Evolutionary conservation across 1,284 basidiomycete species (phyloP), one percentile per base, ranked within the genome.

Genomic region (Somion occarium): DNA sequence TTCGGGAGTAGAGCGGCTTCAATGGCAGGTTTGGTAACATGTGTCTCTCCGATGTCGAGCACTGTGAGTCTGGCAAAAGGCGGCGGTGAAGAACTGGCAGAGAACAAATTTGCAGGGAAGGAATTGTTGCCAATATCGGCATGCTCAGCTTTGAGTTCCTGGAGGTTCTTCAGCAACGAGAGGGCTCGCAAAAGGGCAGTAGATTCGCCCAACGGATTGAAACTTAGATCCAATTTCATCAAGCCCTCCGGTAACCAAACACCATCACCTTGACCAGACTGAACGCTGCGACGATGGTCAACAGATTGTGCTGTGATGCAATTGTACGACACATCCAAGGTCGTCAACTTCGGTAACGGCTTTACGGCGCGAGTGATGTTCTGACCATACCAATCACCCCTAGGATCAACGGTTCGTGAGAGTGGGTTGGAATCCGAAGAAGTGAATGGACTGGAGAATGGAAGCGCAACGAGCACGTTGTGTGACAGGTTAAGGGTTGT

Each of bases 401-500:
- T 57, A 2, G 63, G 49, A 48, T 68, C 54, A 63, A 59, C 37
- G 41, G 67, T 60, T 4, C 64, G 56, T n/a, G 53, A 52, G 11
- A 60, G 50, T 15, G 63, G 53, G 25, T 57, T 61, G 47, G 55
- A 37, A 44, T 55, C 47, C 18, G 48, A 45, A 3, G 54, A 39
- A 15, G 56, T 57, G 59, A 85, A 88, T 0, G 83, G 78, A n/a
- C 74, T 69, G 52, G 74, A 74, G 60, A 89, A 83, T 2, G 82
- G 80, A 5, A 91, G 68, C 1, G 75, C 58, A 4, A 73, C 73
- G 7, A 91, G 70, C 1, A 67, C 61, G 63, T 91, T 91, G 60
- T 89, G 77, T 1, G 88, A 85, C 9, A 91, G 53, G 57, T 91
- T 86, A 48, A 91, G 72, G 22, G 66, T 73, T 3, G 77, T 73